Percentiles rank a stretch among this genome's conserved stretches.
Conservation (phyloP, 2,329 filamentous ascomycete species). For the Trichoderma sp. region DNA sequence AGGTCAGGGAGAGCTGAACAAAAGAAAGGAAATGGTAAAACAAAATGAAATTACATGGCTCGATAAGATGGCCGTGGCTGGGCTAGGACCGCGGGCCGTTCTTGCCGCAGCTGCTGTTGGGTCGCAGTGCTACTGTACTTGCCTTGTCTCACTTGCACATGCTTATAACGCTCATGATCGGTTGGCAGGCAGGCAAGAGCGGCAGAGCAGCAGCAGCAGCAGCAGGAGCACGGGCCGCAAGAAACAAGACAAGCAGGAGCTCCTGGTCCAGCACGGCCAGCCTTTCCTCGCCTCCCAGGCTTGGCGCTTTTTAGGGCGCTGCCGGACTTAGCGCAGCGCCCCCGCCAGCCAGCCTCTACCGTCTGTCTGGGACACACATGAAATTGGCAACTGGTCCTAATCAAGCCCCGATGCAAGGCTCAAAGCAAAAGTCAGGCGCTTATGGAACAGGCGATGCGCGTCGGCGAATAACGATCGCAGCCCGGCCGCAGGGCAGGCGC, state of each 20-base stretch:
- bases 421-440: not conserved
- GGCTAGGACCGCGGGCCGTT: slow-evolving; percentile 18
- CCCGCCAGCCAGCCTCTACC: not conserved
- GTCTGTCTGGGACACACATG: not conserved
- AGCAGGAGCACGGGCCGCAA: not conserved
- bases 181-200: slow-evolving; percentile 10
- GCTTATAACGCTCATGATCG: not conserved
- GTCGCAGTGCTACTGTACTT: not conserved
- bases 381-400: not conserved
- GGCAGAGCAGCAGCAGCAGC: not conserved
- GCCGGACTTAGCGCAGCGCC: not conserved
- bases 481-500: not conserved
- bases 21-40: not conserved
- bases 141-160: slow-evolving; percentile 8
- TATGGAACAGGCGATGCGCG: not conserved
- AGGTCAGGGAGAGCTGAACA: not conserved
- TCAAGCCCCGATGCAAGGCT: not conserved
- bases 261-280: not conserved
- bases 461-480: slow-evolving; percentile 8
- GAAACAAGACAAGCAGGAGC: not conserved
- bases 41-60: slow-evolving; percentile 11
- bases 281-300: not conserved
- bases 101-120: slow-evolving; percentile 11
- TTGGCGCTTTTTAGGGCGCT: not conserved
- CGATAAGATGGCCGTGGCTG: slow-evolving; percentile 10